Percentiles rank a stretch among this genome's conserved stretches.
phyloP scores from a whole-genome alignment of 805 yeast genomes.

The Clavispora fructus region DNA sequence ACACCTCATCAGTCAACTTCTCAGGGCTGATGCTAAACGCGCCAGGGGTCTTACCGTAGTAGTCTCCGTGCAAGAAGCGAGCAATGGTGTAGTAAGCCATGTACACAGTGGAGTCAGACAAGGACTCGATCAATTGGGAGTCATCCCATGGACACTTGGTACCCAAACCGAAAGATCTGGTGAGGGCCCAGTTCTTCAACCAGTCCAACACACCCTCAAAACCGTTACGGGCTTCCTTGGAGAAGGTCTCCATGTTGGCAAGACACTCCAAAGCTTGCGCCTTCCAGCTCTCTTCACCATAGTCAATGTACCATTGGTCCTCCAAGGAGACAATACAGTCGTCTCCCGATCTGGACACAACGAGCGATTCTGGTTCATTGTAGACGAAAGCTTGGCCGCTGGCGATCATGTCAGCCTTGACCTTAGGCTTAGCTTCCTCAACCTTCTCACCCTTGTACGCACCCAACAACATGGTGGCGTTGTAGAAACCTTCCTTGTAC shows the following conservation, averaged over 20 bases:
- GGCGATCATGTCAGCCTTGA: conserved; percentile 74
- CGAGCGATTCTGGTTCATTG: conserved; percentile 89
- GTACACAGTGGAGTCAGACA: conserved; percentile 93
- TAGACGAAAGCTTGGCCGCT: conserved; percentile 80
- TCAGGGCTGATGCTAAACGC: conserved; percentile 70
- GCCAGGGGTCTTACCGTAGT: conserved; percentile 74
- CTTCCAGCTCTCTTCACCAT: conserved; percentile 93
- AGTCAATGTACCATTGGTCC: conserved; percentile 97
- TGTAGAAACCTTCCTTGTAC: conserved; percentile 94
- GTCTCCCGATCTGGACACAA: conserved; percentile 93
- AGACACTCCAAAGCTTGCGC: conserved; percentile 75
- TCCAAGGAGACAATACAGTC: conserved; percentile 94
- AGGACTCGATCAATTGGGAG: conserved; percentile 85
- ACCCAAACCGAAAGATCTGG: conserved; percentile 95
- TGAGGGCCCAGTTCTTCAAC: conserved; percentile 98
- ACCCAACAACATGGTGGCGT: conserved; percentile 78
- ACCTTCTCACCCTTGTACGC: conserved; percentile 84
- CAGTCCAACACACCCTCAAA: conserved; percentile 93
- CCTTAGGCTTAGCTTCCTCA: conserved; percentile 84
- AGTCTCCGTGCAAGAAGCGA: conserved; percentile 81
- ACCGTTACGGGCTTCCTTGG: conserved; percentile 80
- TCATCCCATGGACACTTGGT: conserved; percentile 96
- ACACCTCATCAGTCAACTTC: conserved; percentile 88
- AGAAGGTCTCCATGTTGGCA: conserved; percentile 67
- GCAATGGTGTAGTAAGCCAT: conserved; percentile 91